Percentiles rank a stretch among this genome's conserved stretches.
Evolutionary conservation across 495 filamentous ascomycete species (phyloP).

Genomic region (Podospora bellae-mahoneyi): DNA sequence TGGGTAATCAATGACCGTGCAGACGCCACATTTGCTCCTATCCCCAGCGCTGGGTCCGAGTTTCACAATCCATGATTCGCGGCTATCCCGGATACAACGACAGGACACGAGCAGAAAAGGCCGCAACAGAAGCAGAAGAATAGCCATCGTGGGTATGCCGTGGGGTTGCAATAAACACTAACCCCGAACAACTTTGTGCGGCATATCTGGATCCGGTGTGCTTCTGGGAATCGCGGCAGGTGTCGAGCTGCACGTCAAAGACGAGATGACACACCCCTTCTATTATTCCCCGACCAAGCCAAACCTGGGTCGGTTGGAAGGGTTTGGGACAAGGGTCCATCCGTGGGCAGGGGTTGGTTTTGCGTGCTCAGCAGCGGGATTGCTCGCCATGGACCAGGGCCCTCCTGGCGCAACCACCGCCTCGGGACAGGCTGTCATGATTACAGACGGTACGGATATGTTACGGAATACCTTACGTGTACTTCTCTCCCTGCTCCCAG

Average conservation of each 20-base stretch:
- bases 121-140: not conserved
- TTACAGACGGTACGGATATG: not conserved
- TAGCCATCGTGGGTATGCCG: conserved; percentile 1
- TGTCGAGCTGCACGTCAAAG: conserved; percentile 15
- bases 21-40: conserved; percentile 19
- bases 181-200: not conserved
- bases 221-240: not conserved
- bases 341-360: conserved; percentile 25
- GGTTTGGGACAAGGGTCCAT: conserved; percentile 18
- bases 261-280: conserved; percentile 5
- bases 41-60: conserved; percentile 18
- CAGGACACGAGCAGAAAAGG: not conserved
- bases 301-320: conserved; percentile 9
- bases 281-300: conserved; percentile 9
- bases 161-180: not conserved
- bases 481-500: not conserved
- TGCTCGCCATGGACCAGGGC: conserved; percentile 29
- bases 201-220: not conserved
- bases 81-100: conserved; percentile 18
- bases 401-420: conserved; percentile 31
- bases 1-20: conserved; percentile 12
- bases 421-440: conserved; percentile 26
- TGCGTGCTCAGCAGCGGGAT: conserved; percentile 29
- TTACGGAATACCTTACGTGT: not conserved
- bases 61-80: conserved; percentile 16